Evolutionary conservation across 2,329 filamentous ascomycete genomes (phyloP).

Genomic region (Botryotinia globosa): DNA sequence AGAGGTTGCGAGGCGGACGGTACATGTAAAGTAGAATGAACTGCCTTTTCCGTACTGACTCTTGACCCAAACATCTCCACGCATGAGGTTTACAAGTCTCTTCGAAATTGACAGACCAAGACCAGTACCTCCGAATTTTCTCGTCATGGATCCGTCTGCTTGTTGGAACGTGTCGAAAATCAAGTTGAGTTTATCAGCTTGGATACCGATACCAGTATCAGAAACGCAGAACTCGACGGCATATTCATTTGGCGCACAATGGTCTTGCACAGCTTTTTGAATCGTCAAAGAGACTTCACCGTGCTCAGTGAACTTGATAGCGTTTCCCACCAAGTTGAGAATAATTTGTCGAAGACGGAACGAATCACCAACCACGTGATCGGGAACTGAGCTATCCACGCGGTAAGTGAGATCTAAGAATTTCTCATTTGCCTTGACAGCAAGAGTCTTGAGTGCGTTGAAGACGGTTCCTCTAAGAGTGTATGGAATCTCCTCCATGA

Average conservation of each 20-base stretch:
- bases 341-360: conserved; percentile 97
- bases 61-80: conserved; percentile 93
- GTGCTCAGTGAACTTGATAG: conserved; percentile 98
- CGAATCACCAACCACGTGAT: conserved; percentile 93
- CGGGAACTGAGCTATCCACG: conserved; percentile 88
- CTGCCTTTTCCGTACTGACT: conserved; percentile 89
- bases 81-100: conserved; percentile 92
- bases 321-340: conserved; percentile 93
- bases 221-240: conserved; percentile 94
- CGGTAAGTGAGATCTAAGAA: conserved; percentile 89
- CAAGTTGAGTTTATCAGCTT: conserved; percentile 88
- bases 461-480: conserved; percentile 92
- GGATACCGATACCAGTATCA: conserved; percentile 95
- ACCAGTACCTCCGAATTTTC: conserved; percentile 93
- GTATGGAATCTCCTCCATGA: conserved; percentile 96
- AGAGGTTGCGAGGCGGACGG: conserved; percentile 78
- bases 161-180: conserved; percentile 99
- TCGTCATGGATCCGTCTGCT: conserved; percentile 92
- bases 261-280: conserved; percentile 63
- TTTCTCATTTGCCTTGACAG: conserved; percentile 97
- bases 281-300: conserved; percentile 97
- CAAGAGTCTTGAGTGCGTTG: conserved; percentile 92
- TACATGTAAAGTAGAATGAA: conserved; percentile 94
- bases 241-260: conserved; percentile 72
- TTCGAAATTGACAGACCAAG: conserved; percentile 94